Conservation (phyloP, 148 eudicot genomes). For the Vaccinium myrtillus region DNA sequence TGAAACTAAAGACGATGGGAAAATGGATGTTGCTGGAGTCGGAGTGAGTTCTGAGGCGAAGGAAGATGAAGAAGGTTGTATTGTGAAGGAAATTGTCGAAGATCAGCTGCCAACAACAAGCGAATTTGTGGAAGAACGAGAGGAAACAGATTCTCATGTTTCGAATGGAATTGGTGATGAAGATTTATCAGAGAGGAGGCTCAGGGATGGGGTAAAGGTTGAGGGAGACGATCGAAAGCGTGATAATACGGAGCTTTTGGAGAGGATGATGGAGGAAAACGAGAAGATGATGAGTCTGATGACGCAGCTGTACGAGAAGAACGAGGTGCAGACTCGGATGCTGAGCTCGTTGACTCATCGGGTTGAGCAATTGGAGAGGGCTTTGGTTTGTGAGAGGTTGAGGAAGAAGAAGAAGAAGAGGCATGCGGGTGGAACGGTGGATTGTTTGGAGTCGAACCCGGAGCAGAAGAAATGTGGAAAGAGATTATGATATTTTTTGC, state of each 20-base stretch:
- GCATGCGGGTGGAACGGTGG: background rate
- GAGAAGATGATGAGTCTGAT: conserved; percentile 52
- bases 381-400: conserved; percentile 33
- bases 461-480: conserved; percentile 9
- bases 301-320: conserved; percentile 45
- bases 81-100: conserved; percentile 19
- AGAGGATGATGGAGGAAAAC: conserved; percentile 51
- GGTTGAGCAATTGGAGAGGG: conserved; percentile 68
- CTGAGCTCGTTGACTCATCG: conserved; percentile 39
- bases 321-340: conserved; percentile 42
- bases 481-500: background rate
- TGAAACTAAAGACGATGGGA: background rate
- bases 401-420: conserved; percentile 35
- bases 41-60: conserved; percentile 10
- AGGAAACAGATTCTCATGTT: background rate
- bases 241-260: conserved; percentile 27
- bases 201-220: background rate
- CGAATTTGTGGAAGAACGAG: conserved; percentile 3
- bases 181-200: background rate
- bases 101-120: background rate
- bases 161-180: background rate
- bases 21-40: background rate
- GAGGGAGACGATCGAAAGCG: conserved; percentile 17
- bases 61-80: conserved; percentile 19
- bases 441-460: background rate